Evolutionary conservation across 768 basidiomycete species (phyloP), one percentile per base, ranked within the genome.

Genomic region (Calocera viscosa): DNA sequence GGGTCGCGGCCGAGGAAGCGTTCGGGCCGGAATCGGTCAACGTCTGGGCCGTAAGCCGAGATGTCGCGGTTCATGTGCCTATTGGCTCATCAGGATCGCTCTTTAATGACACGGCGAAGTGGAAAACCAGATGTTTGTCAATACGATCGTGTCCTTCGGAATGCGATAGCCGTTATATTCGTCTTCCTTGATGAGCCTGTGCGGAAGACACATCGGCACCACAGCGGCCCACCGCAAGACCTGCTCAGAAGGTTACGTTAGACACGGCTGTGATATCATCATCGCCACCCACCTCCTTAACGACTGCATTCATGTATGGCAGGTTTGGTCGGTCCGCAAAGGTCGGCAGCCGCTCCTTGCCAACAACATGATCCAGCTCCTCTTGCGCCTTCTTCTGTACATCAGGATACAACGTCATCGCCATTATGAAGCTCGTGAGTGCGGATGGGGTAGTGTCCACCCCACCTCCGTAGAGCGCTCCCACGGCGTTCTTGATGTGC

Each of bases 61-160:
- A 26, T 49, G 24, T 49, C 49, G 24, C 49, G 49, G 22, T 14
- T 16, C 12, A 49, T 49, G 49, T 24, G 49, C 49, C 49, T 49
- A n/a, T 24, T 10, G 39, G 19, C 11, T 10, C 24, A 10, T 49
- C 49, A 49, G 24, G 11, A 14, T 7, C 22, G 14, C 49, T 8
- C 12, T 49, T 10, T 49, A 16, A 49, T 14, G 24, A 26, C 14
- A 24, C 26, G 24, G 22, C 34, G 34, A 22, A 8, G 40, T 32
- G 30, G 60, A 2, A 32, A 73, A n/a, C 73, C 72, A 75, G 2
- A 68, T 65, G 66, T 75, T 76, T 5, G 71, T 68, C 10, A 77
- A 39, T 14, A 76, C 65, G 17, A 73, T 67, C 1, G 78, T 73
- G 63, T 80, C 81, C 71, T 77, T 73, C 49, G 81, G 80, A 66